These are phyloP conservation scores for Colletotrichum costaricense DNA, from an alignment of 2,329 filamentous ascomycete species.

Conservation along the genomic window DNA sequence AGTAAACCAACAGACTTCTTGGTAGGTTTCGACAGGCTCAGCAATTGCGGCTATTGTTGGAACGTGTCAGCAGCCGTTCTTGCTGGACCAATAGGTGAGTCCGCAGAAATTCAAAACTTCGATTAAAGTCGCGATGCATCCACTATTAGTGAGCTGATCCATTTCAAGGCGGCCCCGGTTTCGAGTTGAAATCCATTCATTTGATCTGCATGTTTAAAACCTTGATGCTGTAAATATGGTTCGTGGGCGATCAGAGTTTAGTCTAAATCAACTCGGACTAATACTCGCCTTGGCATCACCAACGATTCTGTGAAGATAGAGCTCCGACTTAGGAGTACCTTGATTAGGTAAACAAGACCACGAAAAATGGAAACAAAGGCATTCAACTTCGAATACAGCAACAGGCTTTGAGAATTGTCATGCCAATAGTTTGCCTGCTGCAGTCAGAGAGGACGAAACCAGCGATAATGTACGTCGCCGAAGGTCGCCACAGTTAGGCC, in stretches of 20 bases:
- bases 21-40: neutral
- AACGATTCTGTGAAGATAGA: neutral
- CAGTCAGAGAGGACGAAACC: neutral
- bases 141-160: neutral
- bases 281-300: neutral
- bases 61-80: neutral
- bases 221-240: neutral
- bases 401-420: neutral
- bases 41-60: neutral
- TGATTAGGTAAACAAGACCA: neutral
- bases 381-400: neutral
- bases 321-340: neutral
- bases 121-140: neutral
- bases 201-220: neutral
- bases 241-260: neutral
- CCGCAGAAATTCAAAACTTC: neutral
- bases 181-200: neutral
- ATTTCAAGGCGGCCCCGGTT: neutral
- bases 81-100: neutral
- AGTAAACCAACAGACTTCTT: neutral
- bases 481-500: neutral
- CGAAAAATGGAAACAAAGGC: neutral
- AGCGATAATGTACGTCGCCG: neutral
- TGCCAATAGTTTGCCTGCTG: neutral
- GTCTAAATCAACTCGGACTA: neutral